Conservation (phyloP, 2,329 filamentous ascomycete species). For the Periconia digitata region DNA sequence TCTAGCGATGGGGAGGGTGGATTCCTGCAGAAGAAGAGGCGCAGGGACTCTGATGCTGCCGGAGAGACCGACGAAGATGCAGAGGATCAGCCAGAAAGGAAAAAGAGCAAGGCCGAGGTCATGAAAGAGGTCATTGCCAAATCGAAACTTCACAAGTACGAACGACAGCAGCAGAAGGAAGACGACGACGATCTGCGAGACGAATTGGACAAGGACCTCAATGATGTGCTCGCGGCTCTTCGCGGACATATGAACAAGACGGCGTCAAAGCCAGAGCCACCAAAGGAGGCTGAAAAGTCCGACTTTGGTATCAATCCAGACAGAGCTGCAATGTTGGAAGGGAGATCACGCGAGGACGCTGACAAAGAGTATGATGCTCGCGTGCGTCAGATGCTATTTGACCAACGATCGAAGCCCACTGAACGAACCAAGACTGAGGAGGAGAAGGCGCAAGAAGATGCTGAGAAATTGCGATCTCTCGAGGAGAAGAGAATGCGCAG, state of each 20-base stretch:
- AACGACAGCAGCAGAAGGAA: constrained; percentile 88
- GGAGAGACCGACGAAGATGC: constrained; percentile 33
- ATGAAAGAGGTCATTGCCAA: constrained; percentile 98
- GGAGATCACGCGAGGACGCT: constrained; percentile 65
- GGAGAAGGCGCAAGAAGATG: constrained; percentile 65
- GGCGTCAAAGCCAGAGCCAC: constrained; percentile 45
- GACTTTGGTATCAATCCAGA: constrained; percentile 60
- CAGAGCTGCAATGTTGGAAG: constrained; percentile 61
- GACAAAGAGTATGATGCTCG: constrained; percentile 88
- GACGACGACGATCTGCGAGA: constrained; percentile 86
- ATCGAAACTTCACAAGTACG: constrained; percentile 92
- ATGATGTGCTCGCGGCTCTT: constrained; percentile 73
- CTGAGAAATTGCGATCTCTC: constrained; percentile 72
- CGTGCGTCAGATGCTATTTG: constrained; percentile 78
- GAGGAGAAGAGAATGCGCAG: constrained; percentile 80
- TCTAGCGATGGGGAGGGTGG: constrained; percentile 40
- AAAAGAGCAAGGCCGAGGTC: constrained; percentile 94
- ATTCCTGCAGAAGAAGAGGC: constrained; percentile 46
- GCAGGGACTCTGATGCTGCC: constrained; percentile 51
- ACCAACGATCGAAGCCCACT: constrained; percentile 81
- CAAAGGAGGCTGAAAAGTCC: constrained; percentile 41
- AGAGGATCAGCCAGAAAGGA: constrained; percentile 70
- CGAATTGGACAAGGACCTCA: constrained; percentile 81
- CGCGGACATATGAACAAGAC: constrained; percentile 56
- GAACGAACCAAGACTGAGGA: constrained; percentile 74